Conservation (phyloP, 2,329 filamentous ascomycete species). For the Calonectria naviculata region DNA sequence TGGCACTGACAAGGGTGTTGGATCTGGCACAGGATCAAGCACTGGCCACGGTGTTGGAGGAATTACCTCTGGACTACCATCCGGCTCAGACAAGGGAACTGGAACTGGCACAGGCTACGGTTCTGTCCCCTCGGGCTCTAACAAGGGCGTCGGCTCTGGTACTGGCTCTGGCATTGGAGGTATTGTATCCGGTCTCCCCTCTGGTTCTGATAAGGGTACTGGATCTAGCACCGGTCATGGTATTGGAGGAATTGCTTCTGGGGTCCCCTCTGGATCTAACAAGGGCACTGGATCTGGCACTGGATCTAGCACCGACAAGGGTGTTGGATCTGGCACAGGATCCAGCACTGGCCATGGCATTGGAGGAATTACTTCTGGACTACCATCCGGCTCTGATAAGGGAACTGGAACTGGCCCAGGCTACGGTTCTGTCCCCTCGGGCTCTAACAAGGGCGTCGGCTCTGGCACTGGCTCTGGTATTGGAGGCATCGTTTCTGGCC, state of each 20-base stretch:
- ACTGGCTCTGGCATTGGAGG: not conserved
- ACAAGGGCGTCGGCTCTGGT: not conserved
- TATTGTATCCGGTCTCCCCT: not conserved
- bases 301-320: not conserved
- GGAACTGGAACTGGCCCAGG: not conserved
- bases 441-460: not conserved
- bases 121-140: not conserved
- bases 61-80: not conserved
- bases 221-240: too few relatives aligned
- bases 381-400: not conserved
- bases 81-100: not conserved
- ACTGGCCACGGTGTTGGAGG: too few relatives aligned
- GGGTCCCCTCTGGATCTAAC: too few relatives aligned
- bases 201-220: too few relatives aligned
- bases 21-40: not conserved
- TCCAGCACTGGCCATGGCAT: not conserved
- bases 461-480: not conserved
- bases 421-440: not conserved
- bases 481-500: not conserved
- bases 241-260: too few relatives aligned
- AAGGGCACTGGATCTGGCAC: not conserved
- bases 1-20: not conserved
- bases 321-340: not conserved
- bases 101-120: not conserved
- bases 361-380: not conserved